Base-by-base conservation (phyloP, 306 rosid genomes). In the Vigna mungo region DNA sequence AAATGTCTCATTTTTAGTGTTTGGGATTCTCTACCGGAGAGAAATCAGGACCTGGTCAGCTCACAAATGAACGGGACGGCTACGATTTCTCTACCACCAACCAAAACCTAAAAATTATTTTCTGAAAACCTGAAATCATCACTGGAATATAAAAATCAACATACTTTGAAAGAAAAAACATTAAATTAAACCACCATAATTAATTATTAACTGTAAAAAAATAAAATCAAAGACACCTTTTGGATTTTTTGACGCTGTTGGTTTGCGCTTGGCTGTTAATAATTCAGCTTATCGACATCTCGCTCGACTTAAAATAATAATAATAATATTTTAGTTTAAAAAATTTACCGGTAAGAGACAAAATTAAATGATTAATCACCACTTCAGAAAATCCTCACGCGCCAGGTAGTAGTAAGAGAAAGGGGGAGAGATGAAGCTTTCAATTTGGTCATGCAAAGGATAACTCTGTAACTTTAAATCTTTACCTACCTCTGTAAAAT, bases 41-140 rank as follows among this genome's bases (percentile, higher is more conserved):
- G 63, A 32, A 55, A 54, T 69, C 27, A 23, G 27, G 88, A 81
- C 74, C 55, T 23, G 75, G 81, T 84, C 85, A 60, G 67, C 66
- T 67, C 68, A 76, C 59, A 43, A 20, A 37, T 9, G 43, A 32
- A 37, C 4, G 21, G 85, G 79, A 70, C 68, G 87, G 79, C 81
- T 68, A 13, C 15, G 44, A 72, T 60, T 68, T 71, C 34, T 75
- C 54, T 63, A 25, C 70, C 75, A 68, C 74, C 52, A 49, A 8
- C 77, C 47, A 71, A n/a, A 52, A 18, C 51, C 20, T 15, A 18
- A 18, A 53, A 54, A 54, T 17, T 6, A n/a, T 39, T 4, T 1
- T 30, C 41, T 44, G 15, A 6, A 41, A 41, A 20, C 14, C 6
- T 9, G 44, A 54, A 12, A 18, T 21, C n/a, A 51, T 37, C 10